These are phyloP conservation scores for Nicotiana attenuata DNA, from an alignment of 257 asterid genomes.

Conservation along the genomic window DNA sequence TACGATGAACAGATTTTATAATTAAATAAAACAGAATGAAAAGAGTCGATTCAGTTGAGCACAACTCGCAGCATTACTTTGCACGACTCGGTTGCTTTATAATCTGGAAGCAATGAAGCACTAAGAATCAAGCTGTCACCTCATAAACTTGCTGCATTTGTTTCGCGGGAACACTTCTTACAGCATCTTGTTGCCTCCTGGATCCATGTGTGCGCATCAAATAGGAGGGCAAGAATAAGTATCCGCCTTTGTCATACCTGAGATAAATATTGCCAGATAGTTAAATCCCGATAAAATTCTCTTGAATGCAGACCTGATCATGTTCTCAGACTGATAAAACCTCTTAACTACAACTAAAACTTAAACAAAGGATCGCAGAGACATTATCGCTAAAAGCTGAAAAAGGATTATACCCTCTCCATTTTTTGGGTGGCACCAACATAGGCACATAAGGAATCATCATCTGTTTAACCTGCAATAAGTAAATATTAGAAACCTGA, in stretches of 20 bases:
- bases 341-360: background rate
- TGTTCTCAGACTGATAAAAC: background rate
- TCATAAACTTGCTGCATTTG: conserved; percentile 84
- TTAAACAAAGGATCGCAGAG: background rate
- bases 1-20: background rate
- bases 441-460: conserved; percentile 88
- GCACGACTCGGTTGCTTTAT: background rate
- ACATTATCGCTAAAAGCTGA: background rate
- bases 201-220: conserved; percentile 96
- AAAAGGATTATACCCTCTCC: conserved; percentile 69
- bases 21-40: background rate
- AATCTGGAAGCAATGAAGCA: background rate
- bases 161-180: conserved; percentile 54
- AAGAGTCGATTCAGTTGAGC: background rate
- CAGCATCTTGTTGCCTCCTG: conserved; percentile 67
- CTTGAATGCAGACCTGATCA: background rate
- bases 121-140: conserved; percentile 42
- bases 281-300: background rate
- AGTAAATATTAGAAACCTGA: conserved; percentile 6
- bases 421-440: conserved; percentile 95
- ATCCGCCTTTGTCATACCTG: conserved; percentile 95
- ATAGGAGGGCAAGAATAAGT: conserved; percentile 88
- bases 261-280: conserved; percentile 21
- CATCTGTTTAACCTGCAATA: conserved; percentile 72
- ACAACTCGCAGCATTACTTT: background rate